A percentile compares a stretch with the other conserved stretches of the same genome.
Evolutionary conservation across 257 asterid species (phyloP).

Genomic region (Scutellaria baicalensis): DNA sequence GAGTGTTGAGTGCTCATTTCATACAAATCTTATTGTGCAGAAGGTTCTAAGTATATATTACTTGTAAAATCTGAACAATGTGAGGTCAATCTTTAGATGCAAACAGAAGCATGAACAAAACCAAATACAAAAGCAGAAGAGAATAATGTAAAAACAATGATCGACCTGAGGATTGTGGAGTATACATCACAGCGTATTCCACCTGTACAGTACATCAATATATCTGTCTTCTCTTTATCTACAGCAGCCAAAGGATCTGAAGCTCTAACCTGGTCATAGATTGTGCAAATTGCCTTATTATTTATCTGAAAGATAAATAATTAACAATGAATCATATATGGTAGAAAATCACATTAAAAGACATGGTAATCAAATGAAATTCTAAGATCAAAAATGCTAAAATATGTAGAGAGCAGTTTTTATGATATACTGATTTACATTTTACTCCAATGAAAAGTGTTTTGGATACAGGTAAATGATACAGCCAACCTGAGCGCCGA

Average conservation of each 20-base stretch:
- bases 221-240: constrained; percentile 74
- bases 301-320: background rate
- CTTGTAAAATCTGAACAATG: background rate
- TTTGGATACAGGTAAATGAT: background rate
- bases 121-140: background rate
- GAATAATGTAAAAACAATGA: background rate
- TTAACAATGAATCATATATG: background rate
- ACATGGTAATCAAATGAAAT: background rate
- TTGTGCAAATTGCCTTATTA: constrained; percentile 2
- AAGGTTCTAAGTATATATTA: background rate
- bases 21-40: background rate
- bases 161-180: constrained; percentile 82
- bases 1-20: background rate
- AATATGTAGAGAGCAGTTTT: background rate
- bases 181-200: constrained; percentile 96
- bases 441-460: background rate
- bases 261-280: constrained; percentile 35
- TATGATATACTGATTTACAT: background rate
- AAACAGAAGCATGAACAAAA: background rate
- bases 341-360: background rate
- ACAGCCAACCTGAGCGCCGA: too few relatives aligned
- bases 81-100: background rate
- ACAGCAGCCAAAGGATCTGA: constrained; percentile 78
- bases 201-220: constrained; percentile 96
- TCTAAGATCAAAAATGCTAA: background rate